Evolutionary conservation across 192 early-diverging fungal species (phyloP).

Genomic region (Neocallimastix lanati): DNA sequence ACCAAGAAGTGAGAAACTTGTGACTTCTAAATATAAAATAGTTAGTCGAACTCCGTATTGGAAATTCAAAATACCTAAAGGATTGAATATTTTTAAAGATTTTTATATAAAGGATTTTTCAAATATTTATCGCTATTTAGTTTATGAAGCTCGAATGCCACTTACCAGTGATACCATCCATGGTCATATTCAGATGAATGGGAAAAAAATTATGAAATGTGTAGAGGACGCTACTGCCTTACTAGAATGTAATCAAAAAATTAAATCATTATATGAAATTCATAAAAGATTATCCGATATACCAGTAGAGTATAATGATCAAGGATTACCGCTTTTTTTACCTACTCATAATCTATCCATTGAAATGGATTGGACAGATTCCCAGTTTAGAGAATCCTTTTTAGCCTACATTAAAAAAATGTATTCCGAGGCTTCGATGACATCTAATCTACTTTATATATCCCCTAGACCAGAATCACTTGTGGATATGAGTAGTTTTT

Average conservation of each 20-base stretch:
- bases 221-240: not conserved
- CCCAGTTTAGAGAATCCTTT: not conserved
- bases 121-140: not conserved
- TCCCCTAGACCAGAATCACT: not conserved
- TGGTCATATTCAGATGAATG: not conserved
- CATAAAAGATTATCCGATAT: not conserved
- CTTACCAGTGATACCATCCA: not conserved
- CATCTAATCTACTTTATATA: not conserved
- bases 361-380: not conserved
- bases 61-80: not conserved
- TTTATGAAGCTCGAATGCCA: not conserved
- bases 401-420: not conserved
- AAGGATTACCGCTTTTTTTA: not conserved
- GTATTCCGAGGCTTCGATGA: not conserved
- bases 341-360: not conserved
- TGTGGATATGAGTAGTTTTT: not conserved
- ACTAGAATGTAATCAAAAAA: not conserved
- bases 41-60: not conserved
- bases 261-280: not conserved
- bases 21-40: not conserved
- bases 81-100: not conserved
- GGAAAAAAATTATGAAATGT: not conserved
- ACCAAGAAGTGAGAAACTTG: not conserved
- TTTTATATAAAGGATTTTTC: not conserved
- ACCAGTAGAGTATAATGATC: not conserved